Evolutionary conservation across 164 flowering plant species (phyloP).

Genomic region (Stephania cephalantha): DNA sequence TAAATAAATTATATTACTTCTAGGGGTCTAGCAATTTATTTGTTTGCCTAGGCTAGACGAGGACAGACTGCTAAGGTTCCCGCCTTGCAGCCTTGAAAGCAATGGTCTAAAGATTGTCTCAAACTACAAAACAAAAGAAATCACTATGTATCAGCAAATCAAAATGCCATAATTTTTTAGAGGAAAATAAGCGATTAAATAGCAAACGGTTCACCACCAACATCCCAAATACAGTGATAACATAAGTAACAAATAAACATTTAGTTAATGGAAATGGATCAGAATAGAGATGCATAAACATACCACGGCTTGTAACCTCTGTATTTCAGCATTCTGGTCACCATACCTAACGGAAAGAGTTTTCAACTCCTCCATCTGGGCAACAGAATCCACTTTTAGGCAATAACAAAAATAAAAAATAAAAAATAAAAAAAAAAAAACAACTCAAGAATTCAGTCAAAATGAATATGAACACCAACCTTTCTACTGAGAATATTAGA

Average conservation of each 20-base stretch:
- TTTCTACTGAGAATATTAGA: constrained; percentile 56
- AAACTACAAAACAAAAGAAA: no score
- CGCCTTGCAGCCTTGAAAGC: no score
- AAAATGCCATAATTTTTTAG: neutral
- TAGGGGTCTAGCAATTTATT: no score
- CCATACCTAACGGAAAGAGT: constrained; percentile 44
- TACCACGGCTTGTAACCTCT: constrained; percentile 65
- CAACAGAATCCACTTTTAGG: constrained; percentile 10
- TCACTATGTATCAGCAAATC: neutral
- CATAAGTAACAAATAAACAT: neutral
- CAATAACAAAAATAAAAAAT: neutral
- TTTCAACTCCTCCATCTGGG: constrained; percentile 61
- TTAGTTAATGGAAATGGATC: neutral
- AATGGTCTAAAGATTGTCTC: no score
- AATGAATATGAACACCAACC: constrained; percentile 35
- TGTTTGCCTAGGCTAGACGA: no score
- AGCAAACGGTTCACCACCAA: neutral
- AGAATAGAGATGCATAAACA: constrained; percentile 10
- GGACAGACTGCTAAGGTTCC: no score
- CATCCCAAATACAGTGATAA: neutral
- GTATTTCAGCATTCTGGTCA: constrained; percentile 54
- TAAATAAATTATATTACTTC: no score
- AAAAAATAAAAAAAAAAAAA: neutral
- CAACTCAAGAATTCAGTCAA: constrained; percentile 2
- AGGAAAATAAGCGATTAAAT: neutral